These are phyloP conservation scores for Ligustrum vulgare DNA, from an alignment of 257 asterid species.

Conservation along the genomic window DNA sequence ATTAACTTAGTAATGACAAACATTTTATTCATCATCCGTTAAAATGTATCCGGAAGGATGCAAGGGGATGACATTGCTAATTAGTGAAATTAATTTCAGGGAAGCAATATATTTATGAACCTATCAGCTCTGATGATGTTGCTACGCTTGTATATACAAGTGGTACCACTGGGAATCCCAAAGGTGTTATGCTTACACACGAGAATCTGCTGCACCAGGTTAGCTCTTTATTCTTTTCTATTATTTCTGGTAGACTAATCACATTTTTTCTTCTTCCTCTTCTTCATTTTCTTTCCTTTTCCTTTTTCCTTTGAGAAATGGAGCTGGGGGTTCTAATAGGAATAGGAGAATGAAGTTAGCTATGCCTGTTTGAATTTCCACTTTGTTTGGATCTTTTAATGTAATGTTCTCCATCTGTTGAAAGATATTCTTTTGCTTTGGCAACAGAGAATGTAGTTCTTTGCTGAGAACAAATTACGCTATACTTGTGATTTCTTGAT, in stretches of 20 bases:
- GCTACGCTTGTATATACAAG: constrained; percentile 89
- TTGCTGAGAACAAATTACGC: background rate
- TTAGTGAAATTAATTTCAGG: constrained; percentile 45
- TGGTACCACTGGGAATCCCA: constrained; percentile 95
- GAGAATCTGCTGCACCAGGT: constrained; percentile 93
- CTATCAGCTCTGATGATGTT: constrained; percentile 68
- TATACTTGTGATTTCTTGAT: too few relatives aligned
- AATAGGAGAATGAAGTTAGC: background rate
- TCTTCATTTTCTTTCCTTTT: background rate
- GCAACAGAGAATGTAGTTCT: background rate
- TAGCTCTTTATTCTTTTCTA: constrained; percentile 18
- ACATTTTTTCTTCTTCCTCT: background rate
- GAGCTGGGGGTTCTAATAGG: background rate
- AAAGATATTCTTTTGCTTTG: background rate
- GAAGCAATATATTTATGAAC: constrained; percentile 50
- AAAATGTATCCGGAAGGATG: background rate
- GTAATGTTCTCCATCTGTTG: background rate
- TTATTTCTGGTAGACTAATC: constrained; percentile 3
- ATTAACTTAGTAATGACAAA: background rate
- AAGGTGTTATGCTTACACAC: constrained; percentile 97
- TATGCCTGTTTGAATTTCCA: background rate
- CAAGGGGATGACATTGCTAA: constrained; percentile 22
- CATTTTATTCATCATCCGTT: background rate
- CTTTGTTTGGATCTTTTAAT: background rate
- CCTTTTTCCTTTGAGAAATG: background rate